Evolutionary conservation across 192 early-diverging fungal species (phyloP), one percentile per base, ranked within the genome.

Genomic region (Linnemannia schmuckeri): DNA sequence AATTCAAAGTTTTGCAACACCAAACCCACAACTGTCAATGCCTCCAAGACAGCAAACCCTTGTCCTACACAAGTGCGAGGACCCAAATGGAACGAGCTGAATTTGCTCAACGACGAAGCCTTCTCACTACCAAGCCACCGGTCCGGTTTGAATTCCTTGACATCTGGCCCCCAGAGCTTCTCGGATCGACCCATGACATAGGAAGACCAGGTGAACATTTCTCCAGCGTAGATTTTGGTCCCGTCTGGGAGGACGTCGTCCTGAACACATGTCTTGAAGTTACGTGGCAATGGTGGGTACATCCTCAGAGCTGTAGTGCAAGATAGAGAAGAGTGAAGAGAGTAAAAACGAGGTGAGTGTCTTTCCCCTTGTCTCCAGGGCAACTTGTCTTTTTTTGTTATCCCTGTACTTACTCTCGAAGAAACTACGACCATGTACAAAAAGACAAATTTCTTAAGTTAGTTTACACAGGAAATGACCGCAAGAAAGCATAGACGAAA

Each of bases 231-330:
- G 52, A 96, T 82, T 20, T 80, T 70, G 12, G 90, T 93, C 9
- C 93, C 93, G 77, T 94, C 93, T 10, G 95, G 94, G 44, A 92
- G 82, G 12, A 92, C 66, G 54, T 91, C 90, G 52, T 96, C 94
- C 18, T 91, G 63, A 18, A 93, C 69, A 33, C 90, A 89, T 35
- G 80, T 70, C 80, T 93, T 94, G 7, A 81, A n/a, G 30, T 94
- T 90, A 0, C 30, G 27, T 10, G 94, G 81, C 20, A 82, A 30
- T 22, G 90, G 78, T n/a, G 95, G 95, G 79, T 91, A 90, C n/a
- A 95, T 74, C 9, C 95, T 90, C 18, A 95, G 77, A 3, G 92
- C 87, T 88, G 94, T 90, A 12, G 82, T 66, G 12, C 10, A 46
- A 46, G 70, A 91, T 7, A 10, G 7, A 20, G 6, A 75, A 6